Percentiles rank a stretch among this genome's conserved stretches.
Evolutionary conservation across 2,329 filamentous ascomycete genomes (phyloP).

Genomic region (Amylocarpus encephaloides): DNA sequence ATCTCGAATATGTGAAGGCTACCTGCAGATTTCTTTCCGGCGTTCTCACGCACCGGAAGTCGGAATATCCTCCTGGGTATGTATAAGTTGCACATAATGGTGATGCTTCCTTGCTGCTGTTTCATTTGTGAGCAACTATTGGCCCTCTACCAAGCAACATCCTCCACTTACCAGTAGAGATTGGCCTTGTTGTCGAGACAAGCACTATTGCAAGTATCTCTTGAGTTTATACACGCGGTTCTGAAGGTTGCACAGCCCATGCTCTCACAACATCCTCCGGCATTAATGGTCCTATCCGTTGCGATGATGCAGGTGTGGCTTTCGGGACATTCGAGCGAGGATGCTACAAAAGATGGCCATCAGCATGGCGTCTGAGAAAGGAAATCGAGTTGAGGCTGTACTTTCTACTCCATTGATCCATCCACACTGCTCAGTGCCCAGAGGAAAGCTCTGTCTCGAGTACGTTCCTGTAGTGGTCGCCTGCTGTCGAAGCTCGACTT

Average conservation of each 20-base stretch:
- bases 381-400: too few relatives aligned
- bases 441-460: neutral
- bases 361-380: too few relatives aligned
- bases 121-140: neutral
- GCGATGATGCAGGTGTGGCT: neutral
- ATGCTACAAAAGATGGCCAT: neutral
- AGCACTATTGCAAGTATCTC: neutral
- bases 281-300: neutral
- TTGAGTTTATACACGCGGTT: neutral
- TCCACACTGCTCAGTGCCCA: neutral
- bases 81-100: constrained; percentile 4
- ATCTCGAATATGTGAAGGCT: constrained; percentile 1
- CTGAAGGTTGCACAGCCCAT: neutral
- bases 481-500: neutral
- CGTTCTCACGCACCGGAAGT: constrained; percentile 3
- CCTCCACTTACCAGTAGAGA: neutral
- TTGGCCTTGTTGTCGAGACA: neutral
- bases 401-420: neutral
- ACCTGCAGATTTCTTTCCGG: neutral
- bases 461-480: neutral
- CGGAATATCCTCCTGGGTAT: constrained; percentile 1
- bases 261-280: neutral
- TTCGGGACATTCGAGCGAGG: neutral
- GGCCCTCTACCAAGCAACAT: neutral
- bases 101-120: neutral